Evolutionary conservation across 345 rosid species (phyloP), one percentile per base, ranked within the genome.

Genomic region (Capsella bursapastoris): DNA sequence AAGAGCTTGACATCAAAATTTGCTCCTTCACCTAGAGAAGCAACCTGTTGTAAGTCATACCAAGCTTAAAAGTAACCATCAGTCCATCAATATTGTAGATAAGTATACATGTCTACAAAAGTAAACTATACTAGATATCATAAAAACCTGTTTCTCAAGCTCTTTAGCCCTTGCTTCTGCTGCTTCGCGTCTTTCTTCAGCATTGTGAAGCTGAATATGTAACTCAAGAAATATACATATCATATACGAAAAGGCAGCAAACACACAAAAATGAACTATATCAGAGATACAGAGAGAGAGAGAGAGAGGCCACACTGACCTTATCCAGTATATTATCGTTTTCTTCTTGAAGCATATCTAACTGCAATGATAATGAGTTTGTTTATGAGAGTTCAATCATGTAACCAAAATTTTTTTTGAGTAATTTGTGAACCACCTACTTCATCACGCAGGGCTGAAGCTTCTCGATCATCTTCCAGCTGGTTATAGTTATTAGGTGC

Each of bases 391-490:
- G 62, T 18, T 57, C 34, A 63, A 28, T 3, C 7, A 3, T 27
- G 34, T 8, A 28, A 34, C 57, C n/a, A 25, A 48, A 7, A 4
- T 2, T 62, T 14, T 43, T 59, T 43, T 10, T 11, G 0, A 38
- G 18, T 34, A 44, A 25, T 4, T 55, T 53, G 72, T 66, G 53
- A 79, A 57, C 66, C 45, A 62, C 83, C 35, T 86, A 95, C 99
- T 84, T 96, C 99, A 87, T 96, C 99, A 59, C 86, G 95, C 75
- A 96, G 90, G 4, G 96, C 96, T 61, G 98, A 96, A 74, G 97
- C 88, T 86, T 95, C 97, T 51, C 84, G 89, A 79, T 88, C 89
- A 84, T 92, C 91, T 62, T 88, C 95, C 12, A 69, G 22, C 55
- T 87, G 89, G 34, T 0, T 16, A 51, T 22, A 49, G 13, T 7